These are phyloP conservation scores for Solanum neorickii DNA, from an alignment of 257 asterid genomes.

Conservation along the genomic window DNA sequence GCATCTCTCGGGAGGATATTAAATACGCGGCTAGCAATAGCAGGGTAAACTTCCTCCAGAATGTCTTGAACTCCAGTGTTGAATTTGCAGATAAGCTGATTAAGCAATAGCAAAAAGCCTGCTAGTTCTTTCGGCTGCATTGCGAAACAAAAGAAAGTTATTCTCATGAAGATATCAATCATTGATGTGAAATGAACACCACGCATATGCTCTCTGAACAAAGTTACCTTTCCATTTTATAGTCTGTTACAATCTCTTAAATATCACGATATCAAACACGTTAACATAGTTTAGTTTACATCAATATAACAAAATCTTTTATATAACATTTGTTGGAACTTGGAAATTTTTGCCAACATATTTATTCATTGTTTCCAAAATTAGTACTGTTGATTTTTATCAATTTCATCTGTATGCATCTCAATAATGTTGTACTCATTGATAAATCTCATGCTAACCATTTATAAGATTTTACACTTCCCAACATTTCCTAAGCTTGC, in stretches of 20 bases:
- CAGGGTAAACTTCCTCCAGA: conserved; percentile 78
- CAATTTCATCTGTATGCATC: neutral
- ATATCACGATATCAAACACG: neutral
- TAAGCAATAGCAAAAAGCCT: conserved; percentile 72
- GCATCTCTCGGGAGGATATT: conserved; percentile 64
- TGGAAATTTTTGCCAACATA: neutral
- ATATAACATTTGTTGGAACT: neutral
- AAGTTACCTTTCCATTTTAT: neutral
- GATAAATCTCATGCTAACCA: neutral
- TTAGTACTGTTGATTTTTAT: neutral
- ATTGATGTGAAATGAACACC: neutral
- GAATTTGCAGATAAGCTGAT: conserved; percentile 93
- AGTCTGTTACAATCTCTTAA: neutral
- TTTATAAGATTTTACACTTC: neutral
- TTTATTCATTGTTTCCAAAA: neutral
- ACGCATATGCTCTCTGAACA: neutral
- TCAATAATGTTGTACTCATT: neutral
- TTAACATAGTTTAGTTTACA: neutral
- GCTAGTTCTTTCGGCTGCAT: conserved; percentile 87
- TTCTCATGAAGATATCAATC: neutral
- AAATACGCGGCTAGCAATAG: conserved; percentile 57
- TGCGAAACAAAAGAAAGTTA: conserved; percentile 2
- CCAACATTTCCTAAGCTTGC: neutral
- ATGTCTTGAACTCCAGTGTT: conserved; percentile 50
- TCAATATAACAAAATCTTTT: neutral